These are phyloP conservation scores for Amphibolis antarctica DNA, from an alignment of 106 monocot species.

Conservation along the genomic window DNA sequence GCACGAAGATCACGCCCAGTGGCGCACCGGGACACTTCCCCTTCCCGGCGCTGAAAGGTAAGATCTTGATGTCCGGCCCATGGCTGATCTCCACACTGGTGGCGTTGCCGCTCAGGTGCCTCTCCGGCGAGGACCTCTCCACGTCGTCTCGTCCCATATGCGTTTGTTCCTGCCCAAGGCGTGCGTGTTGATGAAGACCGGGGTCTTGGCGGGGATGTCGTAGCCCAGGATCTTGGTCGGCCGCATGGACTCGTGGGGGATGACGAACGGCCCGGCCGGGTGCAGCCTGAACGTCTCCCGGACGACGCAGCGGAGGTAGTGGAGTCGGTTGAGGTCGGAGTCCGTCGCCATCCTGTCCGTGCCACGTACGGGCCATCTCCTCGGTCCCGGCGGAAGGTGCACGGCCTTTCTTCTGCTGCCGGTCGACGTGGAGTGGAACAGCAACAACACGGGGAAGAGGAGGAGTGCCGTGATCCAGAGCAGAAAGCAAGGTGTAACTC, in stretches of 20 bases:
- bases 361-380: slow-evolving; percentile 66
- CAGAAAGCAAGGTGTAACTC: too few relatives aligned
- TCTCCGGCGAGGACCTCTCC: slow-evolving; percentile 56
- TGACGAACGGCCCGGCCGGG: slow-evolving; percentile 85
- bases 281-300: slow-evolving; percentile 85
- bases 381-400: slow-evolving; percentile 51
- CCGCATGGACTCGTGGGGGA: slow-evolving; percentile 69
- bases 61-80: slow-evolving; percentile 62
- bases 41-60: slow-evolving; percentile 72
- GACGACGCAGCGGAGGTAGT: slow-evolving; percentile 85
- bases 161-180: slow-evolving; percentile 58
- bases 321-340: slow-evolving; percentile 44
- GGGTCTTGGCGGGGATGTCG: slow-evolving; percentile 51
- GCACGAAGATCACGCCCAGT: slow-evolving; percentile 47
- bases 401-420: not conserved
- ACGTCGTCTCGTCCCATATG: slow-evolving; percentile 61
- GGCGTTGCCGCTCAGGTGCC: slow-evolving; percentile 37
- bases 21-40: slow-evolving; percentile 84
- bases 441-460: too few relatives aligned
- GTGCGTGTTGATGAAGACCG: slow-evolving; percentile 80
- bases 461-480: too few relatives aligned
- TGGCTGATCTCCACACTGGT: slow-evolving; percentile 71
- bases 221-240: slow-evolving; percentile 52
- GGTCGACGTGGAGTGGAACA: too few relatives aligned
- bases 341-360: slow-evolving; percentile 38